phyloP scores from a whole-genome alignment of 495 filamentous ascomycete genomes.

The Immersiella caudata region DNA sequence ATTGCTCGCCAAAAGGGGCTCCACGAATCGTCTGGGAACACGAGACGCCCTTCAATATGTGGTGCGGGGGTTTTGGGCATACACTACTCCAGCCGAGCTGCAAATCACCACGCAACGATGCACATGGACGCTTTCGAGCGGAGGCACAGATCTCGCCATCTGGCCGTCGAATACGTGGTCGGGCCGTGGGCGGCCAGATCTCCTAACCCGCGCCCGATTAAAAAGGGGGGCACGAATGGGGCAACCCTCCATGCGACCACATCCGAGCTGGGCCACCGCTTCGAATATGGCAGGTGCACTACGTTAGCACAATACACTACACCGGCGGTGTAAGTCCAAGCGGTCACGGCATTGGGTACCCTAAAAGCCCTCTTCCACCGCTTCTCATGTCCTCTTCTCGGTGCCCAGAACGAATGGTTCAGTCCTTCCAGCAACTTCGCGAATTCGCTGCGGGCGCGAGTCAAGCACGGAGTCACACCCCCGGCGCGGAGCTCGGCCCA shows the following conservation, averaged over 20 bases:
- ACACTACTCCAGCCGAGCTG: constrained; percentile 1
- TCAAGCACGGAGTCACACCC: not conserved
- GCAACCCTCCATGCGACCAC: not conserved
- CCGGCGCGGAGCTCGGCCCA: not conserved
- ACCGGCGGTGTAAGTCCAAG: not conserved
- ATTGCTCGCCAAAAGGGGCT: constrained; percentile 2
- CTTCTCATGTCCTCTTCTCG: not conserved
- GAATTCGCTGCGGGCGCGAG: not conserved
- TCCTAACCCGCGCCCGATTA: not conserved
- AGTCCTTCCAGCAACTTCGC: not conserved
- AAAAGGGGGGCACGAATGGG: not conserved
- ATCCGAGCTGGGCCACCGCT: not conserved
- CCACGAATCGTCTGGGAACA: constrained; percentile 20
- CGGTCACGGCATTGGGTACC: not conserved
- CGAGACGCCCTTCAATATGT: not conserved
- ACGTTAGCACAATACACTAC: not conserved
- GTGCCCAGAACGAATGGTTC: not conserved
- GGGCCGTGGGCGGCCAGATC: constrained; percentile 10
- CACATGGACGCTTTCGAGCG: constrained; percentile 7
- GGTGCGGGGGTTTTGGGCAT: constrained; percentile 9
- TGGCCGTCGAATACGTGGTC: constrained; percentile 8
- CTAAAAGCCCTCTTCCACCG: not conserved
- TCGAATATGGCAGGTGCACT: not conserved
- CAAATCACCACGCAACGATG: constrained; percentile 15
- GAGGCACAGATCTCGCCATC: constrained; percentile 7